phyloP scores from a whole-genome alignment of 75 land plant genomes.

The Picea glauca region DNA sequence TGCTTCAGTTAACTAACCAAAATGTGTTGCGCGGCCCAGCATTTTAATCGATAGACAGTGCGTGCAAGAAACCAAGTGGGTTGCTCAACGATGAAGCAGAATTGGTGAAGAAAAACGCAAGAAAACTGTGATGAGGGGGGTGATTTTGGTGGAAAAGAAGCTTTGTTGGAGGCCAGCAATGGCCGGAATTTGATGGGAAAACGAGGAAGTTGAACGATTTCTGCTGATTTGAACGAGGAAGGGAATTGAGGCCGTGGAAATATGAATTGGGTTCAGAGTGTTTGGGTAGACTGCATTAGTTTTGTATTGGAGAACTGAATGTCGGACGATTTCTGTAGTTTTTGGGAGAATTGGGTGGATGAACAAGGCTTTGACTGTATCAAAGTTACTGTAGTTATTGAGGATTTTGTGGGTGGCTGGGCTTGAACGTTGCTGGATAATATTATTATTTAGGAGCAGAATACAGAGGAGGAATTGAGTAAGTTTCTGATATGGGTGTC shows the following conservation, averaged over 20 bases:
- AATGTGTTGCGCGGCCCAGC: too few species aligned
- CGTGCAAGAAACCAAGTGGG: slow-evolving; percentile 8
- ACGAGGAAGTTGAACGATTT: too few species aligned
- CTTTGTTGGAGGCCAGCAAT: too few species aligned
- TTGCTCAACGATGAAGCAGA: not conserved
- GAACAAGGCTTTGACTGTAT: not conserved
- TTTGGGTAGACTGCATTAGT: not conserved
- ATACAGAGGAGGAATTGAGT: too few species aligned
- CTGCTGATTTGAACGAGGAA: too few species aligned
- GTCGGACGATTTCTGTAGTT: not conserved
- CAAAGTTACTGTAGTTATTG: not conserved
- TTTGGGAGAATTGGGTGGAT: not conserved
- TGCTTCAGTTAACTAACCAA: too few species aligned
- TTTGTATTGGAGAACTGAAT: not conserved
- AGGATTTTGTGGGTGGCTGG: not conserved
- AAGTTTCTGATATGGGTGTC: not conserved
- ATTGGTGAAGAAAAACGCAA: not conserved
- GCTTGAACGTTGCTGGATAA: too few species aligned
- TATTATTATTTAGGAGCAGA: too few species aligned
- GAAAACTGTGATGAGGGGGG: not conserved
- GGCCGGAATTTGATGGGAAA: too few species aligned
- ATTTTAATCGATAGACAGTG: not conserved
- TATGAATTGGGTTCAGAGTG: not conserved
- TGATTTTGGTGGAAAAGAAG: not conserved
- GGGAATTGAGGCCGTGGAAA: not conserved